These are phyloP conservation scores for Emergomyces orientalis DNA, from an alignment of 2,329 filamentous ascomycete species.

Conservation along the genomic window DNA sequence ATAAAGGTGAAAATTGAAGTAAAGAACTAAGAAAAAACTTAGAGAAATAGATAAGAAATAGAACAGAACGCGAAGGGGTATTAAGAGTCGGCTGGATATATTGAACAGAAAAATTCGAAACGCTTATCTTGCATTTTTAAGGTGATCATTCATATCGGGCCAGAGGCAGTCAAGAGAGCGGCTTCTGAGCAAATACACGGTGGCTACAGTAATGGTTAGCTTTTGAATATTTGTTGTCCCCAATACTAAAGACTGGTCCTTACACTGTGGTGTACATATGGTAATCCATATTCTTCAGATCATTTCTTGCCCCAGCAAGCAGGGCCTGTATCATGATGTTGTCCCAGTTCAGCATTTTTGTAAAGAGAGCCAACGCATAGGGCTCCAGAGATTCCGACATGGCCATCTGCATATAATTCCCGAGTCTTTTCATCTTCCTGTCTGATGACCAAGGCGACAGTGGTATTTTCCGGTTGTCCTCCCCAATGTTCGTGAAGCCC, in stretches of 20 bases:
- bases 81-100: not conserved
- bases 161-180: not conserved
- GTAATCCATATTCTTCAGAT: slow-evolving; percentile 10
- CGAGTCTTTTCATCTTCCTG: slow-evolving; percentile 15
- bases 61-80: not conserved
- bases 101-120: not conserved
- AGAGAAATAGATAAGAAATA: not conserved
- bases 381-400: slow-evolving; percentile 21
- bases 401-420: slow-evolving; percentile 16
- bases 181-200: slow-evolving; percentile 1
- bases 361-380: slow-evolving; percentile 21
- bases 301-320: slow-evolving; percentile 7
- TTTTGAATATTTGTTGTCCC: not conserved
- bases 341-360: slow-evolving; percentile 21
- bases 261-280: slow-evolving; percentile 9
- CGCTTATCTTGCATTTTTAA: not conserved
- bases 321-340: slow-evolving; percentile 8
- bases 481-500: slow-evolving; percentile 44
- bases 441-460: slow-evolving; percentile 27
- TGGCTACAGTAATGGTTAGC: not conserved
- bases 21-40: not conserved
- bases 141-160: not conserved
- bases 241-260: not conserved
- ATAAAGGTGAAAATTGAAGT: not conserved
- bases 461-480: slow-evolving; percentile 34